phyloP scores from a whole-genome alignment of 352 stramenopile genomes.

The Phytophthora ohioensis region DNA sequence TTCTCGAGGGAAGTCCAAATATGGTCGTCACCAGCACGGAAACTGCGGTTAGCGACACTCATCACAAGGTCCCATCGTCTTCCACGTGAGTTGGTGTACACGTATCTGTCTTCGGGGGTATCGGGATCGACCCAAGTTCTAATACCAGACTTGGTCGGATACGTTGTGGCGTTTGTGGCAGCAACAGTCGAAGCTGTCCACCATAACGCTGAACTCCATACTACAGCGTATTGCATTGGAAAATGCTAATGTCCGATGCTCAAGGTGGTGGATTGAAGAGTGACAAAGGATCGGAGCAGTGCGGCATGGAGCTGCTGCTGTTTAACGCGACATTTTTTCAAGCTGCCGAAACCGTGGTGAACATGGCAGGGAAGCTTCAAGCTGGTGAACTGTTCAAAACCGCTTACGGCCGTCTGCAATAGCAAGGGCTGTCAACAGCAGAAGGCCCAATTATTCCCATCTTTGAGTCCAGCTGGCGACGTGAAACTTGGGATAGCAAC shows the following conservation, averaged over 20 bases:
- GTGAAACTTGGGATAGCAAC: slow-evolving; percentile 9
- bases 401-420: slow-evolving; percentile 10
- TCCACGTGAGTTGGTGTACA: slow-evolving; percentile 53
- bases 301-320: slow-evolving; percentile 3
- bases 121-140: slow-evolving; percentile 57
- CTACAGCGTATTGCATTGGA: not conserved
- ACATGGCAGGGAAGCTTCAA: slow-evolving; percentile 17
- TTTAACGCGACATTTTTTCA: slow-evolving; percentile 32
- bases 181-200: slow-evolving; percentile 18
- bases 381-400: slow-evolving; percentile 1
- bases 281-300: slow-evolving; percentile 2
- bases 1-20: slow-evolving; percentile 69
- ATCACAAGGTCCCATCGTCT: slow-evolving; percentile 69
- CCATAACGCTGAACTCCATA: slow-evolving; percentile 19
- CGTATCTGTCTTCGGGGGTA: slow-evolving; percentile 51
- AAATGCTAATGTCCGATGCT: slow-evolving; percentile 5
- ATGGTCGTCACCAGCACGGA: slow-evolving; percentile 90
- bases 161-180: slow-evolving; percentile 36
- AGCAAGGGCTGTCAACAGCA: slow-evolving; percentile 23
- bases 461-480: slow-evolving; percentile 5
- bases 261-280: slow-evolving; percentile 28
- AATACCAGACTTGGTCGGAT: slow-evolving; percentile 57
- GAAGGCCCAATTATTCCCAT: slow-evolving; percentile 5
- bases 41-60: slow-evolving; percentile 63
- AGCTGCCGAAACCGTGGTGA: slow-evolving; percentile 15